Evolutionary conservation across 2,329 filamentous ascomycete genomes (phyloP).

Genomic region (Daldinia eschscholtzii): DNA sequence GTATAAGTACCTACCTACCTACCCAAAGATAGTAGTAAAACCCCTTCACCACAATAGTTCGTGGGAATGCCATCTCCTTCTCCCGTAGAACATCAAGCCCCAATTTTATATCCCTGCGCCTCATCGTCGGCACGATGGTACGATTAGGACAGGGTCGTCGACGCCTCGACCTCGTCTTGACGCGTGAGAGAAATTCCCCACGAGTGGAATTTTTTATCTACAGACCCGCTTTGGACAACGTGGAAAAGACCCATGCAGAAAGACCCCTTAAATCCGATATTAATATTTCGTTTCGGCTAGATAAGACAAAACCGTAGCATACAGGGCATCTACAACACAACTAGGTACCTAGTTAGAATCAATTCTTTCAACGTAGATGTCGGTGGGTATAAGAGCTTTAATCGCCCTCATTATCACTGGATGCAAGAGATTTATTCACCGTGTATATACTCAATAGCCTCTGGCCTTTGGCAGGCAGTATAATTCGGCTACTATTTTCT

Average conservation of each 20-base stretch:
- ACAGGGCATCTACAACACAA: neutral
- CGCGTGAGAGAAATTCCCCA: neutral
- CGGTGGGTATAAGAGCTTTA: too few relatives aligned
- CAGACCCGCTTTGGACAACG: neutral
- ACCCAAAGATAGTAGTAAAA: neutral
- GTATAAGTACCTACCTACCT: too few relatives aligned
- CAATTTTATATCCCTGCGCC: neutral
- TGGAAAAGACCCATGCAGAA: neutral
- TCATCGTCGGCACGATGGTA: neutral
- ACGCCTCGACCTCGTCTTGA: neutral
- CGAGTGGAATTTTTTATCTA: neutral
- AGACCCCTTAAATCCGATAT: neutral
- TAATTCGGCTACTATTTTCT: too few relatives aligned
- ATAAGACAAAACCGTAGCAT: neutral
- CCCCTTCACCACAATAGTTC: neutral
- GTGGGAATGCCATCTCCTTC: too few relatives aligned
- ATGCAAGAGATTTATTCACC: too few relatives aligned
- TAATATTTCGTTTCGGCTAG: neutral
- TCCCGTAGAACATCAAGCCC: neutral
- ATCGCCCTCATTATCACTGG: too few relatives aligned
- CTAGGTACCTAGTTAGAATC: neutral
- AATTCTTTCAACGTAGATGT: too few relatives aligned
- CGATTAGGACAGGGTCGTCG: too few relatives aligned
- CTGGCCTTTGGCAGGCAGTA: too few relatives aligned
- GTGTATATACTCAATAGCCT: too few relatives aligned